Evolutionary conservation across 257 asterid species (phyloP).

Genomic region (Solanum arcanum): DNA sequence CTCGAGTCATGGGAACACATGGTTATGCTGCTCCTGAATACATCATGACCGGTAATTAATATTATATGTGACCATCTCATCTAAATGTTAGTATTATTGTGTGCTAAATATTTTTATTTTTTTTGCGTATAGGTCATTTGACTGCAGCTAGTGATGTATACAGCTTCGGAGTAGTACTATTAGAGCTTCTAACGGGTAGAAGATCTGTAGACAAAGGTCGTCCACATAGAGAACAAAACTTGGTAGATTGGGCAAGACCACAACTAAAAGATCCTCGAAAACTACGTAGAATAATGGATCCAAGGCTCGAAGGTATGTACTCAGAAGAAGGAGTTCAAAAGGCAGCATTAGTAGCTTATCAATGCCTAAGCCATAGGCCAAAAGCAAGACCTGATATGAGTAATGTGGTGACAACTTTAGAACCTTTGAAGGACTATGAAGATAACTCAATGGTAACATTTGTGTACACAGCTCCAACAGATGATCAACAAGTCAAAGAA

Average conservation of each 20-base stretch:
- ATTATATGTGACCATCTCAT: background rate
- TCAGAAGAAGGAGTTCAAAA: constrained; percentile 53
- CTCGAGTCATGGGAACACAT: constrained; percentile 88
- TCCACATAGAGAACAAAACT: constrained; percentile 51
- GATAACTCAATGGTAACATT: constrained; percentile 44
- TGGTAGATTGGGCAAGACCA: constrained; percentile 75
- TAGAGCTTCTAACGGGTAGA: constrained; percentile 73
- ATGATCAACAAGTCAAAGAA: background rate
- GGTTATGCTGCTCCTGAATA: constrained; percentile 95
- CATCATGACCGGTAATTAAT: constrained; percentile 57
- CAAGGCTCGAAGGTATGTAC: constrained; percentile 73
- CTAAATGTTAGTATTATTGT: background rate
- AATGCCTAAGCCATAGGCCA: constrained; percentile 68
- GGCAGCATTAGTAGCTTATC: constrained; percentile 61
- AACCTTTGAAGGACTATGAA: constrained; percentile 36
- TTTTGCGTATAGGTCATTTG: constrained; percentile 43
- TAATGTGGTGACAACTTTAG: constrained; percentile 35
- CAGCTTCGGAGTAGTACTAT: constrained; percentile 69
- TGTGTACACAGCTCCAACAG: constrained; percentile 42
- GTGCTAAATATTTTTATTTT: background rate
- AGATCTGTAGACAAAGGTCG: constrained; percentile 68
- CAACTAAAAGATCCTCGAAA: constrained; percentile 56
- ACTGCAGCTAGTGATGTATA: constrained; percentile 89
- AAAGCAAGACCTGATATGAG: constrained; percentile 63
- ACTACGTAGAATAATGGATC: constrained; percentile 59